A percentile compares a stretch with the other conserved stretches of the same genome.
Conservation (phyloP, 371 early-diverging fungal species). For the Circinella minor region DNA sequence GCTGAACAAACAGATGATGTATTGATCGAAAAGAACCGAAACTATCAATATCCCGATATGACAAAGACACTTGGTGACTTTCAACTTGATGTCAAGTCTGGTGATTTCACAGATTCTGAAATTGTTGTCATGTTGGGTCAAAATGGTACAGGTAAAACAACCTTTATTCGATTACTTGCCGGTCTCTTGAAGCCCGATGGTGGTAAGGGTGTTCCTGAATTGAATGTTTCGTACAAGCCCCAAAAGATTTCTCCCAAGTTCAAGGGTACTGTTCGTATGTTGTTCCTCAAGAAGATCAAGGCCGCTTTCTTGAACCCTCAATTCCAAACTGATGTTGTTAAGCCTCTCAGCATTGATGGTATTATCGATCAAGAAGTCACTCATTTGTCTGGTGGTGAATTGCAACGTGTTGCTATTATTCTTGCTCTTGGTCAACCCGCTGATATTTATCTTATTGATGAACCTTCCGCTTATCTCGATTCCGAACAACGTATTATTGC, state of each 20-base stretch:
- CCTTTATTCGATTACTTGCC: constrained; percentile 97
- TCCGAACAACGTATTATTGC: constrained; percentile 99
- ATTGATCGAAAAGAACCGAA: constrained; percentile 75
- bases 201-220: constrained; percentile 78
- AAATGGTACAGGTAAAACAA: constrained; percentile 99
- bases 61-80: constrained; percentile 85
- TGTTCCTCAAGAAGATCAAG: constrained; percentile 95
- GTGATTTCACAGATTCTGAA: constrained; percentile 97
- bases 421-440: constrained; percentile 96
- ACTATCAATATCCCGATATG: constrained; percentile 91
- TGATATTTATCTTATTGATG: constrained; percentile 99
- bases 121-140: constrained; percentile 99
- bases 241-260: constrained; percentile 99
- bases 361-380: constrained; percentile 94
- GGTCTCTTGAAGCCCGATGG: constrained; percentile 90
- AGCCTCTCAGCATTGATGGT: constrained; percentile 94
- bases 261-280: constrained; percentile 94
- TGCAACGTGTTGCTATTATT: constrained; percentile 99
- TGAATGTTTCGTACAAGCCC: constrained; percentile 97
- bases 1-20: constrained; percentile 70
- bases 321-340: constrained; percentile 98
- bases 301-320: constrained; percentile 92
- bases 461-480: constrained; percentile 99
- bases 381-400: constrained; percentile 99
- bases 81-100: constrained; percentile 81